These are phyloP conservation scores for Collybia mongolica DNA, from an alignment of 768 basidiomycete species.

Conservation along the genomic window DNA sequence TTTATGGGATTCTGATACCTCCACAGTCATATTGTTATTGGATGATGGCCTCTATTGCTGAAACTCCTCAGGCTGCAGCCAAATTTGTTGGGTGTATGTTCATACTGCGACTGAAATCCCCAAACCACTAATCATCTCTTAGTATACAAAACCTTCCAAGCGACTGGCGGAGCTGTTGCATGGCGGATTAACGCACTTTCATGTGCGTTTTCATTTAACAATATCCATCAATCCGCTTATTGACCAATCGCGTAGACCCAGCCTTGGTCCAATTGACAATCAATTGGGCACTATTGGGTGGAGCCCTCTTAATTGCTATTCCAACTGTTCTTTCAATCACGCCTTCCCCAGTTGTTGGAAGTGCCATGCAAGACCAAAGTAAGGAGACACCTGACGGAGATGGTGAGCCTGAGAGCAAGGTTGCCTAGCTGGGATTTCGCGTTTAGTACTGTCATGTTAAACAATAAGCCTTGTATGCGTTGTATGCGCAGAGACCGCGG, in stretches of 20 bases:
- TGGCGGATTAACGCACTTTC: slow-evolving; percentile 29
- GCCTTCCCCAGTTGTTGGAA: slow-evolving; percentile 17
- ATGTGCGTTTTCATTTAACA: slow-evolving; percentile 13
- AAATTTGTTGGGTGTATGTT: slow-evolving; percentile 25
- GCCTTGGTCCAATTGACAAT: slow-evolving; percentile 23
- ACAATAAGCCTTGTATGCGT: too few species aligned
- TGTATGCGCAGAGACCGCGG: too few species aligned
- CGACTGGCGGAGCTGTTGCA: slow-evolving; percentile 25
- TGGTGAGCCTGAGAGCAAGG: too few species aligned
- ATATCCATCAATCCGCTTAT: neutral
- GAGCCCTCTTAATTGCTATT: slow-evolving; percentile 20
- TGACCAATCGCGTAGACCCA: slow-evolving; percentile 10
- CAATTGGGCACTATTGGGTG: slow-evolving; percentile 25
- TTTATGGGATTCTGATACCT: neutral
- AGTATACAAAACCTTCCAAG: slow-evolving; percentile 29
- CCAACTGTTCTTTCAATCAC: slow-evolving; percentile 24
- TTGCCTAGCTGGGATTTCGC: too few species aligned
- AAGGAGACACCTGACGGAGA: neutral
- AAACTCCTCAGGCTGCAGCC: slow-evolving; percentile 23
- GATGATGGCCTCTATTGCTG: slow-evolving; percentile 26
- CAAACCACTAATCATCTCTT: neutral
- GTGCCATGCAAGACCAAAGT: neutral
- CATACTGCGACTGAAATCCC: neutral
- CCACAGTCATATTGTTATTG: slow-evolving; percentile 26
- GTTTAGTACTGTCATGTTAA: too few species aligned